phyloP scores from a whole-genome alignment of 2,329 filamentous ascomycete genomes.

The Colletotrichum cordylinicola region DNA sequence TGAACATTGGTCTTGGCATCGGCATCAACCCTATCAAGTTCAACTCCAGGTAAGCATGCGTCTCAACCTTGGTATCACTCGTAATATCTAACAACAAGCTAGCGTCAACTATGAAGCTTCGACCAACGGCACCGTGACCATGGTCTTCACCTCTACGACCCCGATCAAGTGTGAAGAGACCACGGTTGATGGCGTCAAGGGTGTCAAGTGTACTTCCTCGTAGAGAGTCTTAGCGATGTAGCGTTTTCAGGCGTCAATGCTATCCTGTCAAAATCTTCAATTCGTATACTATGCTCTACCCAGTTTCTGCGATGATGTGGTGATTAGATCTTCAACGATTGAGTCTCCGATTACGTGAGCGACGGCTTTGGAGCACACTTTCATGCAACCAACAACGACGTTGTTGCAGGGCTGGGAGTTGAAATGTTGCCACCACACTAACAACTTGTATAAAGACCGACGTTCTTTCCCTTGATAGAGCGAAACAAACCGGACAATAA shows the following conservation, averaged over 20 bases:
- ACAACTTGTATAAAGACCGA: too few relatives aligned
- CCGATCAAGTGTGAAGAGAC: constrained; percentile 13
- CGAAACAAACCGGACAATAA: too few relatives aligned
- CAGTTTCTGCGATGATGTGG: not conserved
- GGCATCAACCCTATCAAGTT: constrained; percentile 2
- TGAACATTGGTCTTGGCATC: constrained; percentile 10
- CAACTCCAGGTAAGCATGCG: not conserved
- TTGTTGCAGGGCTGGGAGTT: too few relatives aligned
- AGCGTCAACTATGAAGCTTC: constrained; percentile 12
- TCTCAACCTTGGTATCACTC: accelerated
- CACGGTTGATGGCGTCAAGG: constrained; percentile 11
- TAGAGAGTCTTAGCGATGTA: not conserved
- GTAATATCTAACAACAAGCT: not conserved
- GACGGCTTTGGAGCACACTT: too few relatives aligned
- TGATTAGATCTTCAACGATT: not conserved
- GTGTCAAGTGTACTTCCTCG: constrained; percentile 10
- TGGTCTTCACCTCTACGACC: constrained; percentile 7
- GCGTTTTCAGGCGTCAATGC: not conserved
- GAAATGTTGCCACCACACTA: too few relatives aligned
- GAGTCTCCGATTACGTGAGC: not conserved
- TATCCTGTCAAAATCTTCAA: not conserved
- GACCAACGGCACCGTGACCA: not conserved
- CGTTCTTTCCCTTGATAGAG: too few relatives aligned
- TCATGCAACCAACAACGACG: too few relatives aligned
- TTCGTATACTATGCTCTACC: not conserved